Base-by-base conservation (phyloP, 768 basidiomycete species). In the Tricholoma flavovirens region DNA sequence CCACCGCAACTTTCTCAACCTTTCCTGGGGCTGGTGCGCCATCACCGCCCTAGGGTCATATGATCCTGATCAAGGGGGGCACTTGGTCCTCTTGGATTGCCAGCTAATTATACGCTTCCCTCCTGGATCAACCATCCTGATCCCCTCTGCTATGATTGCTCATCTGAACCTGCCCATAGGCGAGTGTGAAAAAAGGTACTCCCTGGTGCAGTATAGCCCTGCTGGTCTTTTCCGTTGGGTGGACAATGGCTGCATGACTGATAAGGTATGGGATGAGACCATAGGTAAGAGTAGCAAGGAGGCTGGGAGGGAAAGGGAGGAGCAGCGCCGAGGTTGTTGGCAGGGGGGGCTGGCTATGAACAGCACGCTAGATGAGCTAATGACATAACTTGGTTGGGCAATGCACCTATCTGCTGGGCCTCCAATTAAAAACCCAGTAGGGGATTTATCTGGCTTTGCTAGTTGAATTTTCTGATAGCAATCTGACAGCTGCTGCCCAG, bases 71-170 rank as follows among this genome's bases (percentile, higher is more conserved):
- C n/a, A 24, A n/a, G 54, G 54, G 7, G 54, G 54, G 11, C 54
- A 55, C 35, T 21, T 55, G 12, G 30, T 55, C 9, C 32, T 55
- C 3, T 55, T 45, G 54, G 54, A 55, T 17, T n/a, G 29, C 21
- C 9, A 15, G 5, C 30, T 22, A 2, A 35, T 55, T 5, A 49
- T 55, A 21, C 10, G 48, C n/a, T 55, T 55, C n/a, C 49, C 49
- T 17, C 49, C 49, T 29, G 49, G 49, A 5, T 49, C 35, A 43
- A 26, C 24, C 21, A 24, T 49, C 3, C 21, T 55, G 15, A 49
- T 55, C 14, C 54, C 54, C 2, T 55, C 46, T 9, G 54, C 54
- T n/a, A 49, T 35, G 8, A 55, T 55, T 9, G 32, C 46, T 3
- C 54, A 49, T n/a, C 30, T 35, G 24, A 55, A 55, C n/a, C 5